A percentile compares a stretch with the other conserved stretches of the same genome.
Evolutionary conservation across 768 basidiomycete species (phyloP).

Genomic region (Serendipita indica): DNA sequence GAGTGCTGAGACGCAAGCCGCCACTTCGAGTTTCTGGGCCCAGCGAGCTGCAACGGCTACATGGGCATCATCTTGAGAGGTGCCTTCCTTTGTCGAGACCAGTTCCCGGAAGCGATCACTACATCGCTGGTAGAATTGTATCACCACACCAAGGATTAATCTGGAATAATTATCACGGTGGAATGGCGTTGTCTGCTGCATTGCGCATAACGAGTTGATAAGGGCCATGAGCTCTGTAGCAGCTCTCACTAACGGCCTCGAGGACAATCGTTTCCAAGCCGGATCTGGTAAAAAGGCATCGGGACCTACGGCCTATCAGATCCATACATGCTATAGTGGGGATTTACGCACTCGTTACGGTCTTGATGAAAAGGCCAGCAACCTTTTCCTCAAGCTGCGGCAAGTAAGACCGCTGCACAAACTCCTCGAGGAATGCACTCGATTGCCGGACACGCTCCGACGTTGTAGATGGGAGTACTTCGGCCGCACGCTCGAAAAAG

Average conservation of each 20-base stretch:
- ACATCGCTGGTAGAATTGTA: conserved; percentile 91
- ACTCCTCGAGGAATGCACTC: conserved; percentile 71
- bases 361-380: conserved; percentile 68
- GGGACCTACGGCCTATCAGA: conserved; percentile 37
- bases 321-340: conserved; percentile 1
- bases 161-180: conserved; percentile 89
- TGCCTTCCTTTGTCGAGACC: conserved; percentile 29
- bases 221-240: conserved; percentile 74
- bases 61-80: conserved; percentile 26
- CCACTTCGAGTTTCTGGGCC: conserved; percentile 77
- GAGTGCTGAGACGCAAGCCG: conserved; percentile 54
- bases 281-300: conserved; percentile 83
- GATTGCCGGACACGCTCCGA: conserved; percentile 47
- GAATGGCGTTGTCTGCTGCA: conserved; percentile 85
- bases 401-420: conserved; percentile 81
- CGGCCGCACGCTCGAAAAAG: conserved; percentile 61
- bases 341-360: conserved; percentile 47
- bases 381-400: conserved; percentile 95
- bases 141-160: conserved; percentile 84
- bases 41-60: conserved; percentile 37
- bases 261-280: conserved; percentile 43
- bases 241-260: conserved; percentile 68
- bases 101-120: conserved; percentile 74
- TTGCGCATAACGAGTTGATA: conserved; percentile 80
- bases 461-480: conserved; percentile 55